Evolutionary conservation across 2,329 filamentous ascomycete genomes (phyloP).

Genomic region (Septoria linicola): DNA sequence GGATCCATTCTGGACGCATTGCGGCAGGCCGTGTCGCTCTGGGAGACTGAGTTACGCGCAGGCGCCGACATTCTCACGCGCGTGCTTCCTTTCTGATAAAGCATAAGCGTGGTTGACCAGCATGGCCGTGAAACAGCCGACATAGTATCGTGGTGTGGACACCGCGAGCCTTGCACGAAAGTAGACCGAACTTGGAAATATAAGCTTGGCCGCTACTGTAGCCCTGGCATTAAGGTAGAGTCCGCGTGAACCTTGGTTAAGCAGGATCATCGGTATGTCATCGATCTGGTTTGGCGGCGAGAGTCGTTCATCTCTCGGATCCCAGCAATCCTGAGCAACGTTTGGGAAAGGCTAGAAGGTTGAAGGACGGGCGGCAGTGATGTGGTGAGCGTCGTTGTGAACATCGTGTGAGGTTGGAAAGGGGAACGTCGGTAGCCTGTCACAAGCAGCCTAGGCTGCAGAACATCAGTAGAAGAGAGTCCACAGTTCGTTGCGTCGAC

Average conservation of each 20-base stretch:
- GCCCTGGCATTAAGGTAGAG: constrained; percentile 3
- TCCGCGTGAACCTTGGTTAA: constrained; percentile 9
- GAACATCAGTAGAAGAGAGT: not conserved
- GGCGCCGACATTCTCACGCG: constrained; percentile 19
- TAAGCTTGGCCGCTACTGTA: constrained; percentile 13
- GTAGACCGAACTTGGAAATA: constrained; percentile 15
- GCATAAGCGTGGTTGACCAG: constrained; percentile 10
- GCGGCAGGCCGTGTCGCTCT: not conserved
- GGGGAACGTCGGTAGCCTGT: too few relatives aligned
- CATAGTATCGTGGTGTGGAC: constrained; percentile 18
- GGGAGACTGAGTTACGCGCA: constrained; percentile 1
- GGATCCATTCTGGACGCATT: not conserved
- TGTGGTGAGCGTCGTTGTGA: too few relatives aligned
- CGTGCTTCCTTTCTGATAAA: constrained; percentile 6
- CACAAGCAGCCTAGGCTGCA: not conserved
- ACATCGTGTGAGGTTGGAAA: too few relatives aligned
- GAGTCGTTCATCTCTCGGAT: not conserved
- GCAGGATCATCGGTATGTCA: constrained; percentile 4
- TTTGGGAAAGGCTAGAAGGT: not conserved
- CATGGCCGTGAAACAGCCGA: constrained; percentile 18
- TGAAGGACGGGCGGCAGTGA: not conserved
- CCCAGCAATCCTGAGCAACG: not conserved
- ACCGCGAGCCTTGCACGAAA: constrained; percentile 12
- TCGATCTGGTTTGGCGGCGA: not conserved
- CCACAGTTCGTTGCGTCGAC: not conserved